A percentile compares a stretch with the other conserved stretches of the same genome.
Evolutionary conservation across 495 filamentous ascomycete species (phyloP).

Genomic region (Aspergillus funiculosus): DNA sequence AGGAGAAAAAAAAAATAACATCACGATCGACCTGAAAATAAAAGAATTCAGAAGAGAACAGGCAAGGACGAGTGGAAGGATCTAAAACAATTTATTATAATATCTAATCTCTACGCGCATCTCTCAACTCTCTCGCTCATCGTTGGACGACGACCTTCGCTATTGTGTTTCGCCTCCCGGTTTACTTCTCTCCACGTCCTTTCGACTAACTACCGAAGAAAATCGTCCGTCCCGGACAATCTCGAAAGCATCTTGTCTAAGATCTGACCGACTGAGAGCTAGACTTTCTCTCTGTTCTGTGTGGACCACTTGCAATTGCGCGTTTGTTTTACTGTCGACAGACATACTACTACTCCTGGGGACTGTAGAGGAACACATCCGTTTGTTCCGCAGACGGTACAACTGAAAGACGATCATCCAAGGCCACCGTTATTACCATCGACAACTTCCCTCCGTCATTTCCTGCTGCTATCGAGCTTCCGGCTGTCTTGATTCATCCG

Average conservation of each 20-base stretch:
- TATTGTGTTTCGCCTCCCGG: slow-evolving; percentile 11
- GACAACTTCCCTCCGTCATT: slow-evolving; percentile 8
- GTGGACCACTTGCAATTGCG: slow-evolving; percentile 8
- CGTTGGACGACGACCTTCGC: slow-evolving; percentile 21
- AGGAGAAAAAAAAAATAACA: slow-evolving; percentile 13
- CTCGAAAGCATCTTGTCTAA: neutral
- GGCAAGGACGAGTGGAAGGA: slow-evolving; percentile 8
- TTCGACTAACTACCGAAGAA: slow-evolving; percentile 9
- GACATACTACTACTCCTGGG: too few species aligned
- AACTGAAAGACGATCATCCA: slow-evolving; percentile 17
- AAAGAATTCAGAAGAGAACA: neutral
- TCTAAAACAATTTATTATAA: slow-evolving; percentile 14
- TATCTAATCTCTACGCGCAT: slow-evolving; percentile 19
- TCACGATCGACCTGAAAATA: slow-evolving; percentile 3
- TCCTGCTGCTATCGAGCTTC: slow-evolving; percentile 3
- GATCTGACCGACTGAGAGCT: slow-evolving; percentile 9
- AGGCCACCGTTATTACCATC: slow-evolving; percentile 3
- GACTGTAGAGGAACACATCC: slow-evolving; percentile 20
- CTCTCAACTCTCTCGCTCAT: slow-evolving; percentile 18
- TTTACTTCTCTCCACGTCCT: slow-evolving; percentile 5
- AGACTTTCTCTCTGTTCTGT: slow-evolving; percentile 6
- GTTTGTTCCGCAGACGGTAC: slow-evolving; percentile 21
- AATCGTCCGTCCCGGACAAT: neutral
- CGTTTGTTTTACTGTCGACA: slow-evolving; percentile 16
- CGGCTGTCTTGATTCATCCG: slow-evolving; percentile 13